Evolutionary conservation across 139 green algal species (phyloP).

Genomic region (Chlorella sp.): DNA sequence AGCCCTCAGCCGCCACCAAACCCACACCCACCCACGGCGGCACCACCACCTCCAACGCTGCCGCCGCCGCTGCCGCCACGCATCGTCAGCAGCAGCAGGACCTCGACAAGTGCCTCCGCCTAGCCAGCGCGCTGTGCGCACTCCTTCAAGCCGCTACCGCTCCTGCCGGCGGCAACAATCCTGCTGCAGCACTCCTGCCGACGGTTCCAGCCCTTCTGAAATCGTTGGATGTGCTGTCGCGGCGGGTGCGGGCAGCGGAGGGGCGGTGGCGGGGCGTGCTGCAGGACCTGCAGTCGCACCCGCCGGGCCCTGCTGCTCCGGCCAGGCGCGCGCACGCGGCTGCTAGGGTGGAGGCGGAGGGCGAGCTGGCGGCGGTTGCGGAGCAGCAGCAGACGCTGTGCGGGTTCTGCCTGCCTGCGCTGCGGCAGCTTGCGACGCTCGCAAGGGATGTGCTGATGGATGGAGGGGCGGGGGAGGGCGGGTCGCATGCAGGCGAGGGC

Average conservation of each 20-base stretch:
- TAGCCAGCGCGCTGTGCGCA: neutral
- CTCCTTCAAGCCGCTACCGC: neutral
- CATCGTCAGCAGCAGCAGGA: neutral
- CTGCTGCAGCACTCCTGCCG: neutral
- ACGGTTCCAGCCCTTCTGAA: neutral
- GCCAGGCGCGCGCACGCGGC: neutral
- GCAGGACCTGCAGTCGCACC: neutral
- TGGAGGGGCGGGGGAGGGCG: too few species aligned
- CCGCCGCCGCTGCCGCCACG: too few species aligned
- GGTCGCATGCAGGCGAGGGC: too few species aligned
- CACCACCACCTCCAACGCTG: neutral
- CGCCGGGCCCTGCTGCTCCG: neutral
- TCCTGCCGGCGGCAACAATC: neutral
- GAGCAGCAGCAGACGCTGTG: neutral
- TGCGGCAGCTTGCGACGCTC: neutral
- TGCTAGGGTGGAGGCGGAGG: neutral
- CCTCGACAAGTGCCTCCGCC: neutral
- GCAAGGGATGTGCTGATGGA: neutral
- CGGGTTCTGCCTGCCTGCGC: neutral
- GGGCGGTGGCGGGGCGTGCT: neutral
- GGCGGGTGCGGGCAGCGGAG: neutral
- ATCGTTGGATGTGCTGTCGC: neutral
- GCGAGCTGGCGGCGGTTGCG: neutral
- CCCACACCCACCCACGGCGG: neutral
- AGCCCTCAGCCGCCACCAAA: neutral